Percentiles rank a stretch among this genome's conserved stretches.
Evolutionary conservation across 805 yeast species (phyloP).

Genomic region (Hanseniaspora taiwanica): DNA sequence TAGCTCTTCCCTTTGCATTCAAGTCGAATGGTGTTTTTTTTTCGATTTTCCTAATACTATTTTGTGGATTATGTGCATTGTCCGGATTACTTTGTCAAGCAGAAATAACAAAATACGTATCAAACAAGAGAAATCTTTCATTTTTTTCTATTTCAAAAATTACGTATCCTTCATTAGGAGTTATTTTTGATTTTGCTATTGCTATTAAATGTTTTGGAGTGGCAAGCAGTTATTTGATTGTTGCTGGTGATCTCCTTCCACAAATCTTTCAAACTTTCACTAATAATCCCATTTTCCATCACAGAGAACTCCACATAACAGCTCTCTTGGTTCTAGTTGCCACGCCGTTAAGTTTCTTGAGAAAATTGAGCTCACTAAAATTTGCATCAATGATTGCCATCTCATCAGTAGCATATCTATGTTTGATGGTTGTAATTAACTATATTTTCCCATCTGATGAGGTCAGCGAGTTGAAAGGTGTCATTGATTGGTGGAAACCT

Average conservation of each 20-base stretch:
- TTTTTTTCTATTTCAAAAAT: constrained; percentile 50
- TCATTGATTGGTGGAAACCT: constrained; percentile 36
- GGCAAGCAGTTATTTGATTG: constrained; percentile 51
- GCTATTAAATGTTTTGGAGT: constrained; percentile 64
- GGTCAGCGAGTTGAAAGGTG: constrained; percentile 30
- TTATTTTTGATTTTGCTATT: constrained; percentile 53
- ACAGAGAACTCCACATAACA: constrained; percentile 49
- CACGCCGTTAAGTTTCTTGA: constrained; percentile 50
- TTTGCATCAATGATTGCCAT: constrained; percentile 78
- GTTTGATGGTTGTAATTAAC: constrained; percentile 62
- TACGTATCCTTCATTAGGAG: constrained; percentile 47
- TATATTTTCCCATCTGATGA: constrained; percentile 27
- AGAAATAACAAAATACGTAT: constrained; percentile 39
- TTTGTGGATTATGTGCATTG: constrained; percentile 19
- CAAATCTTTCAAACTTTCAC: constrained; percentile 24
- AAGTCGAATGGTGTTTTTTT: constrained; percentile 21
- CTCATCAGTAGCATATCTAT: constrained; percentile 65
- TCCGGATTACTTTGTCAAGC: constrained; percentile 52
- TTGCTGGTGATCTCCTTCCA: constrained; percentile 61
- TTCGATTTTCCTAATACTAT: constrained; percentile 14
- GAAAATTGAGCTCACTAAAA: constrained; percentile 68
- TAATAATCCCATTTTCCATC: constrained; percentile 9
- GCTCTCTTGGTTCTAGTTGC: constrained; percentile 35
- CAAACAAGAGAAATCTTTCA: constrained; percentile 43
- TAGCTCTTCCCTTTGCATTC: constrained; percentile 66